These are phyloP conservation scores for Aspergillus olivimuriae DNA, from an alignment of 495 filamentous ascomycete species.

Conservation along the genomic window DNA sequence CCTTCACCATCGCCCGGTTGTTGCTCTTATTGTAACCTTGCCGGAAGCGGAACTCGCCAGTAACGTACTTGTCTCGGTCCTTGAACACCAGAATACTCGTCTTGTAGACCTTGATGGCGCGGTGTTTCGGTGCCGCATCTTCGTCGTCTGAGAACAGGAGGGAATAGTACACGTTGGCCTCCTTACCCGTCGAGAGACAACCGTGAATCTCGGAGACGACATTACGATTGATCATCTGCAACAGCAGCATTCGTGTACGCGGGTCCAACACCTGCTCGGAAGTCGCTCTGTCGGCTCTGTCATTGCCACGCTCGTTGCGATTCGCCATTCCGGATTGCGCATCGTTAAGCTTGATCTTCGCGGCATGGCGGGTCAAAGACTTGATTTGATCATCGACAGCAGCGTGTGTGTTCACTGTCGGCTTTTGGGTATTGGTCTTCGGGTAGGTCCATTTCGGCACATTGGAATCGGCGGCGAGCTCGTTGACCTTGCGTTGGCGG, in stretches of 20 bases:
- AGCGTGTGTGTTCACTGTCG: slow-evolving; percentile 68
- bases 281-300: slow-evolving; percentile 89
- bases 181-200: slow-evolving; percentile 90
- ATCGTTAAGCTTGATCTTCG: slow-evolving; percentile 80
- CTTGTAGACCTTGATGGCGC: slow-evolving; percentile 98
- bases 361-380: slow-evolving; percentile 75
- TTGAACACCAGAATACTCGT: slow-evolving; percentile 96
- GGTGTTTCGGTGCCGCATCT: slow-evolving; percentile 45
- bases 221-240: slow-evolving; percentile 88
- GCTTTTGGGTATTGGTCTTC: slow-evolving; percentile 81
- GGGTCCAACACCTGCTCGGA: slow-evolving; percentile 91
- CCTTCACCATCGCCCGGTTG: slow-evolving; percentile 90
- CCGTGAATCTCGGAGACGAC: slow-evolving; percentile 82
- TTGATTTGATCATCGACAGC: slow-evolving; percentile 83
- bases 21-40: slow-evolving; percentile 84
- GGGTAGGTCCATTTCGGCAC: slow-evolving; percentile 51
- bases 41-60: slow-evolving; percentile 80
- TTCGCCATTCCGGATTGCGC: slow-evolving; percentile 47
- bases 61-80: slow-evolving; percentile 90
- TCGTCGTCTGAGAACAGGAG: slow-evolving; percentile 44
- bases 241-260: slow-evolving; percentile 85
- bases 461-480: slow-evolving; percentile 50
- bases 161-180: slow-evolving; percentile 94
- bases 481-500: slow-evolving; percentile 62
- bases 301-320: slow-evolving; percentile 46